Evolutionary conservation across 2,329 filamentous ascomycete species (phyloP), one percentile per base, ranked within the genome.

Genomic region (Colletotrichum tropicale): DNA sequence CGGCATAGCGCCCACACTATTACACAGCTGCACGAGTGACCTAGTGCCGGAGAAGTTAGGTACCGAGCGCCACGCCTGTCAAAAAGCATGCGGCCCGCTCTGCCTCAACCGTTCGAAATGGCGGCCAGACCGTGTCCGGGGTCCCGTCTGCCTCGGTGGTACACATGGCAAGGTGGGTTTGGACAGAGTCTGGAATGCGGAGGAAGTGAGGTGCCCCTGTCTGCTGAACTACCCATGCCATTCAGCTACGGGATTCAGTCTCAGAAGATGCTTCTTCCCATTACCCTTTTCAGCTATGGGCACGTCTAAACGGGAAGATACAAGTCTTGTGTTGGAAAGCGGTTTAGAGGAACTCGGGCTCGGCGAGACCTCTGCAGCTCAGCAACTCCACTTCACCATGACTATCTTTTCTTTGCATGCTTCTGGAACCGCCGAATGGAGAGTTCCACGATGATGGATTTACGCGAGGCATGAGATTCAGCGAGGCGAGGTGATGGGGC

Each of bases 381-480:
- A 43, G 36, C 36, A 43, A 10, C 16, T n/a, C 16, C 36, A 43
- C 36, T 43, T 43, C 5, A 18, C 5, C 16, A 43, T 9, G 36
- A 10, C 36, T 43, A 43, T 43, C 1, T 43, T 5, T 43, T 43
- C 36, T 43, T 43, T 43, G 36, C 36, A 43, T 43, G 36, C 36
- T 43, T 43, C 36, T 43, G 36, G 8, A 43, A 43, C 36, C 36
- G 16, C 36, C 36, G 36, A 43, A 10, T 43, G 0, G 16, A 18
- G 16, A n/a, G 0, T 43, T 10, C 2, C 36, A 18, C 36, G 8
- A 43, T 1, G 5, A 43, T n/a, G 8, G 36, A 18, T 43, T 0
- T 9, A 43, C 1, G 36, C 36, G 36, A 43, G 36, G 36, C 8
- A 43, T 43, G 36, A 1, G 36, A 18, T 2, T 18, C 16, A 43